Percentiles rank a stretch among this genome's conserved stretches.
These are phyloP conservation scores for Arachnomyces sp. DNA, from an alignment of 2,329 filamentous ascomycete genomes.

Conservation along the genomic window DNA sequence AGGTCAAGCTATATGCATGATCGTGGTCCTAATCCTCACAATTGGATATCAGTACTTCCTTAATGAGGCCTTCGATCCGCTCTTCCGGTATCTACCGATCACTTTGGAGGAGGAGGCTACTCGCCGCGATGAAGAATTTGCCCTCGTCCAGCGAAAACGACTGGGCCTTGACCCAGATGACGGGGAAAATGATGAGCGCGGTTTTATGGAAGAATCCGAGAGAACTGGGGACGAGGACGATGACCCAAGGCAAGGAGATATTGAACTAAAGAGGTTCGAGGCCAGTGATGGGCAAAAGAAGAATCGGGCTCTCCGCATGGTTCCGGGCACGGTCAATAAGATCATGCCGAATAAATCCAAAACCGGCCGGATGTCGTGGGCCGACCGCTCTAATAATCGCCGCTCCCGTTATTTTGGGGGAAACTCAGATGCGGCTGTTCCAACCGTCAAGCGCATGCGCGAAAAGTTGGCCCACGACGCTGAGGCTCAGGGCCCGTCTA, in stretches of 20 bases:
- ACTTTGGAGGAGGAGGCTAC: slow-evolving; percentile 94
- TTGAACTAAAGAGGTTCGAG: slow-evolving; percentile 38
- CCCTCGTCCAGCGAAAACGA: slow-evolving; percentile 64
- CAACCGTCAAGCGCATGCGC: slow-evolving; percentile 26
- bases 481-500: slow-evolving; percentile 58
- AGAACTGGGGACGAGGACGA: slow-evolving; percentile 23
- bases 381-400: slow-evolving; percentile 33
- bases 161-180: slow-evolving; percentile 56
- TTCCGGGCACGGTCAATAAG: slow-evolving; percentile 14
- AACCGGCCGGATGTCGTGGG: slow-evolving; percentile 34
- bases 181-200: slow-evolving; percentile 38
- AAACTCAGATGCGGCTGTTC: slow-evolving; percentile 25
- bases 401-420: slow-evolving; percentile 34
- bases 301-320: slow-evolving; percentile 7
- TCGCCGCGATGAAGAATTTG: slow-evolving; percentile 81
- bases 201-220: slow-evolving; percentile 31
- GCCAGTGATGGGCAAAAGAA: slow-evolving; percentile 12
- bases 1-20: slow-evolving; percentile 77
- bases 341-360: slow-evolving; percentile 13
- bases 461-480: slow-evolving; percentile 46
- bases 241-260: slow-evolving; percentile 39
- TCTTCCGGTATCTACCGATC: slow-evolving; percentile 84
- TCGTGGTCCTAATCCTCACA: slow-evolving; percentile 65
- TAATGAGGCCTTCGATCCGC: slow-evolving; percentile 73
- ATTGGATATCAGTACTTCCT: slow-evolving; percentile 70